These are phyloP conservation scores for Arthrobotrys pseudoclavata DNA, from an alignment of 2,329 filamentous ascomycete genomes.

Conservation along the genomic window DNA sequence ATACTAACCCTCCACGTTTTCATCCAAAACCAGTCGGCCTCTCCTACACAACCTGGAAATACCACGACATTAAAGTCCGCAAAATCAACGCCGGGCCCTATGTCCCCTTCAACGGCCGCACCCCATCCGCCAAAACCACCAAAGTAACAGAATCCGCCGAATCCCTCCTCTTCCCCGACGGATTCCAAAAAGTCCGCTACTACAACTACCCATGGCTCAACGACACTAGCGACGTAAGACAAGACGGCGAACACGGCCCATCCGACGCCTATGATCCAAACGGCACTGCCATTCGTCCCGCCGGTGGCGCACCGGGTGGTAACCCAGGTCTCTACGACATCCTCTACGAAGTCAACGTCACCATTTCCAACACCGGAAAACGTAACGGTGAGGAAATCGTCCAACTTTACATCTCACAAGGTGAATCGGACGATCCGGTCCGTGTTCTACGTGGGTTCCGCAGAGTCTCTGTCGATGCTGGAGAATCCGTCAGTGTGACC, in stretches of 20 bases:
- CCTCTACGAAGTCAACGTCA: constrained; percentile 76
- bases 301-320: constrained; percentile 74
- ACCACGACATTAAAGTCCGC: constrained; percentile 76
- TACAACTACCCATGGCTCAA: constrained; percentile 82
- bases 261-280: constrained; percentile 71
- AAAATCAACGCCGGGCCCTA: constrained; percentile 71
- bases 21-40: constrained; percentile 71
- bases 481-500: constrained; percentile 71
- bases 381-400: constrained; percentile 78
- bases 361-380: constrained; percentile 78
- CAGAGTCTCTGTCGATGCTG: constrained; percentile 77
- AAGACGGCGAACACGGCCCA: constrained; percentile 76
- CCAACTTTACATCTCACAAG: constrained; percentile 84
- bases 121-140: constrained; percentile 70
- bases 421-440: constrained; percentile 78
- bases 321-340: constrained; percentile 76
- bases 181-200: constrained; percentile 69
- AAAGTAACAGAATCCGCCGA: constrained; percentile 74
- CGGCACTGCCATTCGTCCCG: constrained; percentile 74
- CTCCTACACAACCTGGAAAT: constrained; percentile 83
- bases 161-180: constrained; percentile 76
- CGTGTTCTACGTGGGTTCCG: constrained; percentile 84
- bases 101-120: constrained; percentile 67
- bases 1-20: constrained; percentile 18
- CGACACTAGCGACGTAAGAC: constrained; percentile 73